Base-by-base conservation (phyloP, 768 basidiomycete species). In the Psilocybe subaeruginosa region DNA sequence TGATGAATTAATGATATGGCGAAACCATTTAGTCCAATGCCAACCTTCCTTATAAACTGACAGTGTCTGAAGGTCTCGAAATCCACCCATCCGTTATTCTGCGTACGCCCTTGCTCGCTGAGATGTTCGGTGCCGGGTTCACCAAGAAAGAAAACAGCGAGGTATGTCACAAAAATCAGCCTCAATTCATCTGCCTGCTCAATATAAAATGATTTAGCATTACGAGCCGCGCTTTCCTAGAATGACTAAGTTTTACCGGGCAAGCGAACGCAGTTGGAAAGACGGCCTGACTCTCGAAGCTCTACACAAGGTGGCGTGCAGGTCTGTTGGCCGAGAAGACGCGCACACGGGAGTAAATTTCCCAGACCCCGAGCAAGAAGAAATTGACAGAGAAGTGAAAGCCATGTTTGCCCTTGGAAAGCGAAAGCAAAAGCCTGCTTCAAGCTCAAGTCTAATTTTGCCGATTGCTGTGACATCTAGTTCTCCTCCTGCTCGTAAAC, bases 161-260 rank as follows among this genome's bases (percentile, higher is more conserved):
- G 68, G 91, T 92, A 56, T 55, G 81, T 70, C 23, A 23, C 23
- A 23, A 23, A 23, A 23, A 23, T 23, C 23, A 23, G 23, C 23
- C 5, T 27, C 30, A 55, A 37, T 46, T 43, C 6, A 4, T 50
- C 9, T 9, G 33, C 37, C n/a, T 33, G 29, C 3, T 7, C 37
- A 41, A 27, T 8, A 19, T 56, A 5, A 50, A 11, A 33, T 33
- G 3, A 31, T 17, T 12, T 61, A 94, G 92, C 80, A 88, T 68
- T 95, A 95, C 69, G 92, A 92, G 64, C 78, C 95, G 4, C 88
- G 95, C 19, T 96, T 91, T 71, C 92, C 95, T 0, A 81, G 95
- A 52, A 79, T 96, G 31, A 81, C 82, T 35, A 95, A 95, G 69
- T 74, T 88, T 1, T 85, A 84, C 70, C 84, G 88, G 6, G 67